Percentiles rank a stretch among this genome's conserved stretches.
These are phyloP conservation scores for Insectozyma bohioensis DNA, from an alignment of 1,139 yeast species.

Conservation along the genomic window DNA sequence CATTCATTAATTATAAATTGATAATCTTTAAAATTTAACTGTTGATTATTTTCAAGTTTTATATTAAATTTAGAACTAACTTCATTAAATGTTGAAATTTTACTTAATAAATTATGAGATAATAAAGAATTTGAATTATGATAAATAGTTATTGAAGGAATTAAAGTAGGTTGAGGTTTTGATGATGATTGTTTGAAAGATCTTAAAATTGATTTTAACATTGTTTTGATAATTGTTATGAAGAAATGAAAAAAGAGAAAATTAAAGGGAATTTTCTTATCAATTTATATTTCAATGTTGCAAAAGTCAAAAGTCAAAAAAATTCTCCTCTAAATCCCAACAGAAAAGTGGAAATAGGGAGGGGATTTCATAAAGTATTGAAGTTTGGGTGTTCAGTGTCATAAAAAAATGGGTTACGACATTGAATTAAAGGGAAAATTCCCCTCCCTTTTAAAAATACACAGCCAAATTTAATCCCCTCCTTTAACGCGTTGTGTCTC, in stretches of 20 bases:
- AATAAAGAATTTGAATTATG: conserved; percentile 29
- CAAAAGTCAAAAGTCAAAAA: too few relatives aligned
- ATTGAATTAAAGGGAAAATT: too few relatives aligned
- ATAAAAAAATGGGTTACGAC: too few relatives aligned
- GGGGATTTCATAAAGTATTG: too few relatives aligned
- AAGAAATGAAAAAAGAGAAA: neutral
- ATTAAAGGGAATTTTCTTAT: neutral
- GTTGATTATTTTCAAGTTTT: conserved; percentile 24
- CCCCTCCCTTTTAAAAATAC: too few relatives aligned
- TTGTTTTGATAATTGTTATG: neutral
- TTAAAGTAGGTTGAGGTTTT: neutral
- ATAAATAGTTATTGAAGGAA: conserved; percentile 18
- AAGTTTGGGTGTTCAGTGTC: too few relatives aligned
- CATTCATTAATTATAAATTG: conserved; percentile 35
- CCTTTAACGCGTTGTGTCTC: too few relatives aligned
- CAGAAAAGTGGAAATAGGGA: too few relatives aligned
- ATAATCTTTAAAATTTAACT: conserved; percentile 32
- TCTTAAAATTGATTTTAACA: conserved; percentile 3
- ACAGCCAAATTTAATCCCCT: too few relatives aligned
- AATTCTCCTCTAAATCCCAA: too few relatives aligned
- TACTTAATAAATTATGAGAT: conserved; percentile 28
- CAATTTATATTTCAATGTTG: too few relatives aligned
- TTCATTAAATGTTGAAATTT: conserved; percentile 21
- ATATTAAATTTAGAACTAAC: conserved; percentile 21
- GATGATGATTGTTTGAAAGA: too few relatives aligned